A percentile compares a stretch with the other conserved stretches of the same genome.
phyloP scores from a whole-genome alignment of 441 rosid species.

The Raphanus hybrid region DNA sequence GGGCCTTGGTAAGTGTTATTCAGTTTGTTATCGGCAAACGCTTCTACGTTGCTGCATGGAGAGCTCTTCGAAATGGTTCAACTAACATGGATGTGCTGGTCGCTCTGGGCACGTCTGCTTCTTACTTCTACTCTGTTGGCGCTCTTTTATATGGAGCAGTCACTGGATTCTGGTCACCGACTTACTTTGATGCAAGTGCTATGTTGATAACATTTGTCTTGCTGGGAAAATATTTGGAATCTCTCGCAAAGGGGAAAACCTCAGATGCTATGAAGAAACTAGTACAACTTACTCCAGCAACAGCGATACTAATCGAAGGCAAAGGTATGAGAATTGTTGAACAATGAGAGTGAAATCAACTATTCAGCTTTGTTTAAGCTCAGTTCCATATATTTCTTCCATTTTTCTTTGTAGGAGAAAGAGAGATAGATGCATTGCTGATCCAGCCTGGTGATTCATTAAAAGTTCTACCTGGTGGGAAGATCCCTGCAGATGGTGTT shows the following conservation, averaged over 20 bases:
- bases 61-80: constrained; percentile 99
- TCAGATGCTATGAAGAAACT: constrained; percentile 98
- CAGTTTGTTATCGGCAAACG: constrained; percentile 98
- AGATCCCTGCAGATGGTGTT: constrained; percentile 95
- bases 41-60: constrained; percentile 93
- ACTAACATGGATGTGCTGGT: constrained; percentile 99
- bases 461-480: constrained; percentile 94
- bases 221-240: constrained; percentile 94
- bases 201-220: constrained; percentile 97
- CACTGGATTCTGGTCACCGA: constrained; percentile 95
- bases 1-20: constrained; percentile 89
- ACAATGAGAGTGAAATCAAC: no score
- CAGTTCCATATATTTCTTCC: background rate
- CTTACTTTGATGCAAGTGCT: constrained; percentile 96
- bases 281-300: constrained; percentile 95
- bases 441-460: constrained; percentile 92
- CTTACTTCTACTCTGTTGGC: constrained; percentile 93
- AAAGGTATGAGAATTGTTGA: constrained; percentile 53
- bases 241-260: constrained; percentile 98
- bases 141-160: constrained; percentile 94
- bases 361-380: no score
- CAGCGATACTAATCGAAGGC: constrained; percentile 82
- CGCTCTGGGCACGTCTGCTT: constrained; percentile 92
- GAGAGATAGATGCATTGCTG: constrained; percentile 92
- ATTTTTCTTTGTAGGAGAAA: constrained; percentile 56